Base-by-base conservation (phyloP, 225 moss, liverwort and hornwort genomes). In the Physcomitrium patens region DNA sequence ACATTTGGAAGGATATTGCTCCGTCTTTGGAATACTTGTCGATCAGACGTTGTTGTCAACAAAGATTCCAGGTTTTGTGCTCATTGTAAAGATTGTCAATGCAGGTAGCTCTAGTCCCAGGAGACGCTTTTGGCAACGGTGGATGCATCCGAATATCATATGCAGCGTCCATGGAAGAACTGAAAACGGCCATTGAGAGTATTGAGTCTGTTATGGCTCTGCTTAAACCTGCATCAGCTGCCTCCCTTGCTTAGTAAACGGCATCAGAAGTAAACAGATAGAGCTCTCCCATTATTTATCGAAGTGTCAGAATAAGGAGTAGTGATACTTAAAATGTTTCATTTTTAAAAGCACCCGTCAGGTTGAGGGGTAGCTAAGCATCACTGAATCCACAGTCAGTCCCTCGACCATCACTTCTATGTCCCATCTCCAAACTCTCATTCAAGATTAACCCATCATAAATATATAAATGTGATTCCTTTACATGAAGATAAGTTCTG, bases 81-180 rank as follows among this genome's bases (percentile, higher is more conserved):
- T 67, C 13, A 70, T 51, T 63, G 71, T 69, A 24, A 73, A 44
- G 57, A 37, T 46, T 67, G 18, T 71, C 31, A 78, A 65, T 76
- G 64, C 86, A 99, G 97, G 97, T 99, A 24, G 97, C 97, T 16
- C 79, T 99, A 63, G 91, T 99, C 68, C 97, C 97, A 31, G 97
- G 97, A 69, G 95, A 99, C 79, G 97, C 97, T 28, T 99, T 99
- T 48, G 97, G 97, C 47, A 90, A 91, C 68, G 85, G 93, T 28
- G 76, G 84, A 60, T 99, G 97, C 80, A 77, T 99, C 51, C 93
- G 97, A 10, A 93, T 99, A 57, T 99, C 97, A 7, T 99, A 99
- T 75, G 97, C 97, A 17, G 91, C 97, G 13, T 95, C 97, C 14
- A 86, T 93, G 65, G 84, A 99, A 72, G 94, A 94, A 67, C 85